Percentiles rank a stretch among this genome's conserved stretches.
Evolutionary conservation across 352 stramenopile species (phyloP).

Genomic region (Phytophthora citrophthora): DNA sequence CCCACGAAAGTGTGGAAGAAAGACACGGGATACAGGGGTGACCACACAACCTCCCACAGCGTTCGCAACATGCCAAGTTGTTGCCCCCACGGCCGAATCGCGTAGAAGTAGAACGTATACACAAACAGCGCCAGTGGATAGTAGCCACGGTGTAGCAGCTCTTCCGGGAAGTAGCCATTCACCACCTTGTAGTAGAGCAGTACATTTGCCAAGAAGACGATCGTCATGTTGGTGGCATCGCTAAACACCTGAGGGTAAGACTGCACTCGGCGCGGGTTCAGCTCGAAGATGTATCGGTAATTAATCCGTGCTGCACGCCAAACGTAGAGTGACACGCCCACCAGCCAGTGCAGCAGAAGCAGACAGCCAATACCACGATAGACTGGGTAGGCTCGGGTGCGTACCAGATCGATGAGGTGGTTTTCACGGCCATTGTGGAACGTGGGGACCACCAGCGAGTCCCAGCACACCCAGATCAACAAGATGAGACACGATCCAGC

Average conservation of each 20-base stretch:
- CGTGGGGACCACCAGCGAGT: slow-evolving; percentile 88
- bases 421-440: slow-evolving; percentile 70
- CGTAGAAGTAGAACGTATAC: slow-evolving; percentile 94
- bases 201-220: slow-evolving; percentile 95
- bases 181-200: slow-evolving; percentile 98
- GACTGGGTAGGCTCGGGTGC: slow-evolving; percentile 91
- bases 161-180: slow-evolving; percentile 86
- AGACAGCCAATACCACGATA: slow-evolving; percentile 96
- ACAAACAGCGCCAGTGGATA: slow-evolving; percentile 93
- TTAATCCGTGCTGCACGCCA: slow-evolving; percentile 92
- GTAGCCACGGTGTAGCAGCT: slow-evolving; percentile 85
- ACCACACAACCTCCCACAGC: slow-evolving; percentile 90
- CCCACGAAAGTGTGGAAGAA: slow-evolving; percentile 95
- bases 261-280: slow-evolving; percentile 87
- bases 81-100: slow-evolving; percentile 87
- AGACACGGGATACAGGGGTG: slow-evolving; percentile 91
- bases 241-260: slow-evolving; percentile 93
- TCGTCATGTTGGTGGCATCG: slow-evolving; percentile 96
- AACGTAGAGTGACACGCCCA: slow-evolving; percentile 91
- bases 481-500: slow-evolving; percentile 80
- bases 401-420: slow-evolving; percentile 78
- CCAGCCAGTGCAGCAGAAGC: slow-evolving; percentile 96
- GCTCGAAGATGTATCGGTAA: slow-evolving; percentile 97
- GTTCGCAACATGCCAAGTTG: slow-evolving; percentile 89
- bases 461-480: slow-evolving; percentile 96